Percentiles rank a stretch among this genome's conserved stretches.
Conservation (phyloP, 2,329 filamentous ascomycete species). For the Cadophora sp. region DNA sequence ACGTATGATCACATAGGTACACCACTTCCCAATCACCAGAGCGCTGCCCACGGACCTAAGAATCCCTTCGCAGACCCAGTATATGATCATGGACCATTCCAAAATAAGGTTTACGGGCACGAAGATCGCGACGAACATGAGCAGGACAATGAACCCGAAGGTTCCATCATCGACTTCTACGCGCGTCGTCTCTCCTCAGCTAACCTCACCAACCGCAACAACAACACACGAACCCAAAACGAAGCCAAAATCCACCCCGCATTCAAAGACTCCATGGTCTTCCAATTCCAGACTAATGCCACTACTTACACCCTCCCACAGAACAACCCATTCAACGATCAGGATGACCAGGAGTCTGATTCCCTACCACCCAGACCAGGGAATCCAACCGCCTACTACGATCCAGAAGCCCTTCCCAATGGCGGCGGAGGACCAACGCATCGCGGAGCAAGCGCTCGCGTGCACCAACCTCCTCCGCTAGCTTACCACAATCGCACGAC, state of each 20-base stretch:
- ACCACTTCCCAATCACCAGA: background rate
- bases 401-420: background rate
- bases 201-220: background rate
- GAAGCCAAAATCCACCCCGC: constrained; percentile 26
- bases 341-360: background rate
- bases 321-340: background rate
- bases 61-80: background rate
- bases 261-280: constrained; percentile 22
- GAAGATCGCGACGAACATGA: constrained; percentile 19
- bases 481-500: background rate
- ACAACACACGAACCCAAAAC: background rate
- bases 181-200: background rate
- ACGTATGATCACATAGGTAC: background rate
- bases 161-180: constrained; percentile 31
- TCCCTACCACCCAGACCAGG: constrained; percentile 4
- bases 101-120: constrained; percentile 1
- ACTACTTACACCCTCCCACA: background rate
- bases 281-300: background rate
- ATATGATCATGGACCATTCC: background rate
- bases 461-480: background rate
- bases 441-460: background rate
- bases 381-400: constrained; percentile 11
- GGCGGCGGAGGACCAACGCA: background rate
- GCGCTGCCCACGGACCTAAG: background rate
- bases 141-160: constrained; percentile 26